A percentile compares a stretch with the other conserved stretches of the same genome.
Conservation (phyloP, 768 basidiomycete species). For the Pulveroboletus frians region DNA sequence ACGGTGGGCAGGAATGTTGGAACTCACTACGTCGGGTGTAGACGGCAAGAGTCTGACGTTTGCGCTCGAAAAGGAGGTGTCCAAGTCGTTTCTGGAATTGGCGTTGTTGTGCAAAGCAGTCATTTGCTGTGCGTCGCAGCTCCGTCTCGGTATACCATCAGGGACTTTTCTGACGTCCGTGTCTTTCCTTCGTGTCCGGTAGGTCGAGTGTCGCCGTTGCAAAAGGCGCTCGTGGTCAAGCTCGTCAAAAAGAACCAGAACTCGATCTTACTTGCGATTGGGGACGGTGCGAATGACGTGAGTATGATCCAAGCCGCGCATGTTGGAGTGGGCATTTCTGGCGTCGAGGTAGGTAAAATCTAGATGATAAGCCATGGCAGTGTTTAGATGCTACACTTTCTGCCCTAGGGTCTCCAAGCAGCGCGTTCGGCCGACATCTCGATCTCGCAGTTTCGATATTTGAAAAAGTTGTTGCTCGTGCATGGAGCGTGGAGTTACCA, state of each 20-base stretch:
- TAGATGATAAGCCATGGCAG: not conserved
- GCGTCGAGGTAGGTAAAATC: constrained; percentile 68
- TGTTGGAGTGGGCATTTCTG: constrained; percentile 95
- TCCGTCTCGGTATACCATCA: too few species aligned
- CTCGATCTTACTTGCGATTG: constrained; percentile 91
- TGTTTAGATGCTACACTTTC: not conserved
- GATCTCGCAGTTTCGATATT: constrained; percentile 93
- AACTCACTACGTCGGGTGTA: constrained; percentile 24
- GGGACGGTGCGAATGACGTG: constrained; percentile 97
- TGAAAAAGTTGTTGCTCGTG: constrained; percentile 92
- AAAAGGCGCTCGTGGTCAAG: constrained; percentile 97
- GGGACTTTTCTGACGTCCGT: not conserved
- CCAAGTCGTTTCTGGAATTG: constrained; percentile 86
- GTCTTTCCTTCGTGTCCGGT: not conserved
- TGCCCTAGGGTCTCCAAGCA: constrained; percentile 84
- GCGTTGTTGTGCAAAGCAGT: constrained; percentile 99
- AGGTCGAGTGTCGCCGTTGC: constrained; percentile 94
- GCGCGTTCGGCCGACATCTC: constrained; percentile 96
- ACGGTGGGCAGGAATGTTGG: too few species aligned
- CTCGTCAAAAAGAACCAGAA: constrained; percentile 97
- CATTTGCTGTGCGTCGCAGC: constrained; percentile 73
- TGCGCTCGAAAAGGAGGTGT: constrained; percentile 90
- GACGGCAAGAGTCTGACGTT: constrained; percentile 94
- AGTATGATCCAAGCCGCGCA: constrained; percentile 99
- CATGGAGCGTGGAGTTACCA: constrained; percentile 99